Evolutionary conservation across 176 grass and related monocot species (phyloP).

Genomic region (Oryza rufipogon): DNA sequence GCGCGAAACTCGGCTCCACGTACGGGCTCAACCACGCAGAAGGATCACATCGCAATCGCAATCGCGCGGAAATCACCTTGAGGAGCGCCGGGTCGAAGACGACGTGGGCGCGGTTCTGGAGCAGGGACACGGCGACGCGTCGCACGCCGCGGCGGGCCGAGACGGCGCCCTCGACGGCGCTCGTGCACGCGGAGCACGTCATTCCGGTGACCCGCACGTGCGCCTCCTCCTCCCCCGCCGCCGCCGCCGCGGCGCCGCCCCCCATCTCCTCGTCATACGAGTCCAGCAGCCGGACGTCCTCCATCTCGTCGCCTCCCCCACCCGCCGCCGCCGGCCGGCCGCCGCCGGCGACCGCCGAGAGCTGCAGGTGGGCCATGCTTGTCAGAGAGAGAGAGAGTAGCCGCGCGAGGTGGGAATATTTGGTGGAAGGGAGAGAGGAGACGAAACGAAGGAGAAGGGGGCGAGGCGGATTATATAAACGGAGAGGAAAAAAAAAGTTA

Average conservation of each 20-base stretch:
- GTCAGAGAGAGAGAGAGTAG: background rate
- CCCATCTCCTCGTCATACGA: slow-evolving; percentile 84
- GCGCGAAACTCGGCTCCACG: background rate
- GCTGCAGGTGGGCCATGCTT: slow-evolving; percentile 64
- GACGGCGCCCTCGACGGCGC: slow-evolving; percentile 78
- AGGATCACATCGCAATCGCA: slow-evolving; percentile 15
- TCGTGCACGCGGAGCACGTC: slow-evolving; percentile 97
- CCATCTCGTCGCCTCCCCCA: slow-evolving; percentile 54
- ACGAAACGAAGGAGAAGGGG: slow-evolving; percentile 1
- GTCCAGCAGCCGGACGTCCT: slow-evolving; percentile 84
- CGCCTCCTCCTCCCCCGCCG: slow-evolving; percentile 49
- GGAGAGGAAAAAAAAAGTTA: background rate
- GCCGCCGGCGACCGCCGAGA: slow-evolving; percentile 48
- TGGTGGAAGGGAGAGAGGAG: background rate
- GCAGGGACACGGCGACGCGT: slow-evolving; percentile 78
- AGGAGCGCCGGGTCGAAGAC: slow-evolving; percentile 73
- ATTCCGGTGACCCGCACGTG: slow-evolving; percentile 84
- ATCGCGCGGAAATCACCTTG: slow-evolving; percentile 54
- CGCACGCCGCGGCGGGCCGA: slow-evolving; percentile 62
- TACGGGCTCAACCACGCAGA: background rate
- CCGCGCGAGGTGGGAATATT: slow-evolving; percentile 20
- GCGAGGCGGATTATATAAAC: slow-evolving; percentile 31
- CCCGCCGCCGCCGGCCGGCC: slow-evolving; percentile 27
- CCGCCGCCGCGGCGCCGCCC: background rate
- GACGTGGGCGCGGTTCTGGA: slow-evolving; percentile 92